phyloP scores from a whole-genome alignment of 1,284 basidiomycete genomes.

The Anthracocystis panici-leucophaei region DNA sequence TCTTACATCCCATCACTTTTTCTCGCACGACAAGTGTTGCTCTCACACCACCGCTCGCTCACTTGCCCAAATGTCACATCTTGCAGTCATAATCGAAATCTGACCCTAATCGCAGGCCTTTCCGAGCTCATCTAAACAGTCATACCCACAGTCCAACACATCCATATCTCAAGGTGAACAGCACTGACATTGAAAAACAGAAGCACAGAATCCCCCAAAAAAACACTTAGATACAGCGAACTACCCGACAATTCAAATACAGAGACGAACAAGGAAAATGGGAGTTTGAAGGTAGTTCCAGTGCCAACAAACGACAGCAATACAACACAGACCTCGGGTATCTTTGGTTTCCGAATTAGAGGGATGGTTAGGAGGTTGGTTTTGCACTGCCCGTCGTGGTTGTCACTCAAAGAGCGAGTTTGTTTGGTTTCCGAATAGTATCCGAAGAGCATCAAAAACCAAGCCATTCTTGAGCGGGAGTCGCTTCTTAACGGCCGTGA shows the following conservation, averaged over 20 bases:
- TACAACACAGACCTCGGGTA: constrained; percentile 19
- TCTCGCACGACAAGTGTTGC: constrained; percentile 30
- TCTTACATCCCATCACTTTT: too few species aligned
- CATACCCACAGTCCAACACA: too few species aligned
- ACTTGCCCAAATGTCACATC: too few species aligned
- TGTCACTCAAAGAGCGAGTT: neutral
- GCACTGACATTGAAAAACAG: neutral
- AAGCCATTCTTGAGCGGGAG: too few species aligned
- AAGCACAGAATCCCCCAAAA: neutral
- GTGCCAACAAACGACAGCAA: neutral
- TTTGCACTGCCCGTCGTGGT: neutral
- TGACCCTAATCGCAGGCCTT: too few species aligned
- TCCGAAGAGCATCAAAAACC: neutral
- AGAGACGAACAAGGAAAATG: neutral
- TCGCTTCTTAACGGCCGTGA: constrained; percentile 27
- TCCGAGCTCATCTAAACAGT: too few species aligned
- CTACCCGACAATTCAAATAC: constrained; percentile 3
- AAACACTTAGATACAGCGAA: neutral
- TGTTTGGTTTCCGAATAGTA: neutral
- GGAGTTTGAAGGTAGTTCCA: too few species aligned
- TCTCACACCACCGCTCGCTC: neutral
- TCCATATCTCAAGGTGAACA: neutral
- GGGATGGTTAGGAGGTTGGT: constrained; percentile 7
- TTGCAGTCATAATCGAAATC: too few species aligned
- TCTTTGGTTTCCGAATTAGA: constrained; percentile 14